Conservation (phyloP, 345 rosid genomes). For the Melaleuca quinquenervia region DNA sequence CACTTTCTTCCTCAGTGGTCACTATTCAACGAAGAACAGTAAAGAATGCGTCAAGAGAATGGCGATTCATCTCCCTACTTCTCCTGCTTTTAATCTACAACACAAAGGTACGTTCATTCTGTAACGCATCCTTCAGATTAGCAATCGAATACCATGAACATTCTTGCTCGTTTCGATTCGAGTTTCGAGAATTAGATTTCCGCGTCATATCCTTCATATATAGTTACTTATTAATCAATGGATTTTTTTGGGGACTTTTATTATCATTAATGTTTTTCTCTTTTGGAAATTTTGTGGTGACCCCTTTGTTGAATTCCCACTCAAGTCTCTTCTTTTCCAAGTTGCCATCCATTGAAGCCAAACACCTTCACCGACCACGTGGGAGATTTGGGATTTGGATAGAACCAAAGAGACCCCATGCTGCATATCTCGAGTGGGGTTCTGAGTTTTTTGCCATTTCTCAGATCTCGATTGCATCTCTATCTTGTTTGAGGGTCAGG, state of each 20-base stretch:
- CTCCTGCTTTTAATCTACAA: too few relatives aligned
- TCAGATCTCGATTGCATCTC: background rate
- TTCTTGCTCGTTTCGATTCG: too few relatives aligned
- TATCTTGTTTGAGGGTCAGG: background rate
- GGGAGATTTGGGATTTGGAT: background rate
- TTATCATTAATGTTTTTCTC: background rate
- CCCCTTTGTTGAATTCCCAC: background rate
- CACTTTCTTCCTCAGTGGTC: too few relatives aligned
- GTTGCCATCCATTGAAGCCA: background rate
- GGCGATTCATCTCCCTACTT: too few relatives aligned
- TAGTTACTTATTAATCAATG: background rate
- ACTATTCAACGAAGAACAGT: too few relatives aligned
- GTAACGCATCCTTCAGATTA: too few relatives aligned
- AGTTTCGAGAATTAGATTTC: too few relatives aligned
- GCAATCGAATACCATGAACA: too few relatives aligned
- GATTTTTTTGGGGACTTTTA: background rate
- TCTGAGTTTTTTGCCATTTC: background rate
- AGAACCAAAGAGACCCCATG: background rate
- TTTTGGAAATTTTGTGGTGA: background rate
- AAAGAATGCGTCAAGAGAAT: too few relatives aligned
- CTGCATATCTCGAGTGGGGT: background rate
- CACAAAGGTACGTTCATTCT: too few relatives aligned
- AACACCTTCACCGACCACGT: background rate
- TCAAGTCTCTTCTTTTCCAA: background rate
- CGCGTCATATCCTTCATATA: too few relatives aligned